Evolutionary conservation across 257 asterid species (phyloP), one percentile per base, ranked within the genome.

Genomic region (Linderniella brevidens): DNA sequence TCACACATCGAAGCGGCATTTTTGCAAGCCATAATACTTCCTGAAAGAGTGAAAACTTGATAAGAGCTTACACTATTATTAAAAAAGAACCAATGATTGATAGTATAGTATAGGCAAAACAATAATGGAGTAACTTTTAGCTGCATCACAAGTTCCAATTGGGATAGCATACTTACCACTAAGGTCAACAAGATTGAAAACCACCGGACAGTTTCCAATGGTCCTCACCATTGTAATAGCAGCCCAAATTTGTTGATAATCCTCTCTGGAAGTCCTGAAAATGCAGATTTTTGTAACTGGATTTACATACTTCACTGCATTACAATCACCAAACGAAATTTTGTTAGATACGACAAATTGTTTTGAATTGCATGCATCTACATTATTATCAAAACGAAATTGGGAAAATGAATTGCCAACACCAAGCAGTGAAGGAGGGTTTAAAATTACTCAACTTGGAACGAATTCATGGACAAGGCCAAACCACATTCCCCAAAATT

Each of bases 401-500:
- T 13, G 14, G 12, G n/a, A 46, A 46, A 17, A 46, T n/a, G 35
- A 46, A 44, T 1, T 44, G 48, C 17, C 14, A n/a, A 13, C 10
- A 3, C 19, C 14, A 18, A 15, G 14, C n/a, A n/a, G 17, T 10
- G 1, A 9, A 44, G 17, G 17, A 8, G 1, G 14, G 9, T 16
- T 3, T 3, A 43, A 43, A 3, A 43, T 13, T 40, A 9, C 67
- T 49, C 54, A 84, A 95, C 96, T 76, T 74, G 84, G 50, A 85
- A 79, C 18, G 98, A 84, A 60, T 61, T 60, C 39, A 56, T 48
- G 13, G 78, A 73, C 4, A 86, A 78, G 55, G 98, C 95, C 35
- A 80, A 69, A 57, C 96, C 96, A 50, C 85, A 88, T 66, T 84
- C 98, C 35, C 96, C 98, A 48, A 84, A 84, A 61, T 78, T 80